Conservation (phyloP, 257 asterid species). For the Solanum pinnatisectum region DNA sequence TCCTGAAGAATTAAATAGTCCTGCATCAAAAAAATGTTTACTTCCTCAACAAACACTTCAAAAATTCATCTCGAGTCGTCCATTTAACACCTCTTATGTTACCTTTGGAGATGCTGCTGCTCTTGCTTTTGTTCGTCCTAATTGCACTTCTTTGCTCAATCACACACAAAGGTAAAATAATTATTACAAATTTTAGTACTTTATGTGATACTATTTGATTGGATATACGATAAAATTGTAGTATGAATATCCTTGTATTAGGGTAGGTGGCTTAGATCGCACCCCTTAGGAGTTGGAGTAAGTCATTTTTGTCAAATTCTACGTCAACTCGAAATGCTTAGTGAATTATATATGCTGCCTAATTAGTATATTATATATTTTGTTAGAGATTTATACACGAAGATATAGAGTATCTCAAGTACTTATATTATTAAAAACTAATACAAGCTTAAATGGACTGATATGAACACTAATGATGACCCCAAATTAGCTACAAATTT, state of each 20-base stretch:
- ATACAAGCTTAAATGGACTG: neutral
- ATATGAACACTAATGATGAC: neutral
- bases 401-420: neutral
- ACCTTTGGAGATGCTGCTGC: constrained; percentile 59
- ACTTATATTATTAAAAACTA: neutral
- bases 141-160: constrained; percentile 6
- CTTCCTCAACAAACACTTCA: constrained; percentile 48
- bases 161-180: constrained; percentile 25
- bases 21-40: constrained; percentile 47
- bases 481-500: neutral
- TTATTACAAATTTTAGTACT: too few species aligned
- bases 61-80: constrained; percentile 34
- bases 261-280: neutral
- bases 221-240: too few species aligned
- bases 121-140: constrained; percentile 46
- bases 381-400: neutral
- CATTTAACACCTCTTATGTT: constrained; percentile 33
- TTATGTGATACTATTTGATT: neutral
- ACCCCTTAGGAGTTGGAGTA: neutral
- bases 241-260: neutral
- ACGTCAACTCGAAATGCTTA: too few species aligned
- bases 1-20: constrained; percentile 76
- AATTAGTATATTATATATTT: neutral
- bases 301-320: neutral
- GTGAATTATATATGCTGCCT: neutral